These are phyloP conservation scores for Macaranga tanarius DNA, from an alignment of 441 rosid genomes.

Conservation along the genomic window DNA sequence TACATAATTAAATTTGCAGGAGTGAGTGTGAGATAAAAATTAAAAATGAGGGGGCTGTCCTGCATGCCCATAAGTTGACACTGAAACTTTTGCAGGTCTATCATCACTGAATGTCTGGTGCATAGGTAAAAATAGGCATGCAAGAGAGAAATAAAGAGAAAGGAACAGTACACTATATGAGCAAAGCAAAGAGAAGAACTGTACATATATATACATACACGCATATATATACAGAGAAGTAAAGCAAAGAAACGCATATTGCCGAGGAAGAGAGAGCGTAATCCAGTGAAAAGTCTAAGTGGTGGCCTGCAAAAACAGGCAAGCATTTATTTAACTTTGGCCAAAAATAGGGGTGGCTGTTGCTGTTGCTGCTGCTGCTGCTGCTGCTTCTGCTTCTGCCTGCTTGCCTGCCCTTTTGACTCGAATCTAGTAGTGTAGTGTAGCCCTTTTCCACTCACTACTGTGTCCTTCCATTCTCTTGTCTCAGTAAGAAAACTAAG, in stretches of 20 bases:
- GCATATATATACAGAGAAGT: background rate
- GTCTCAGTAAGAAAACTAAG: constrained; percentile 14
- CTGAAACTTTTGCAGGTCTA: constrained; percentile 43
- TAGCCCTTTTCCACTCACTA: background rate
- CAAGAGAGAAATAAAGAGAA: background rate
- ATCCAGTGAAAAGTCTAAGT: constrained; percentile 17
- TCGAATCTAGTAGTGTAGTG: constrained; percentile 6
- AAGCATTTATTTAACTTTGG: constrained; percentile 5
- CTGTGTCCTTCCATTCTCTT: background rate
- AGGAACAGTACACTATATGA: background rate
- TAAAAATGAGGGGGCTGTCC: constrained; percentile 4
- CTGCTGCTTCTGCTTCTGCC: constrained; percentile 1
- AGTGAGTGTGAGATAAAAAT: background rate
- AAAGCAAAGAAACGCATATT: background rate
- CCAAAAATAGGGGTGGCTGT: constrained; percentile 17
- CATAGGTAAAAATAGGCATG: constrained; percentile 23
- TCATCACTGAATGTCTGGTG: constrained; percentile 36
- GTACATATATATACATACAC: background rate
- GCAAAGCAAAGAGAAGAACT: background rate
- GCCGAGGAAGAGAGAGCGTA: constrained; percentile 11
- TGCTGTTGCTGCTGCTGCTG: constrained; percentile 2
- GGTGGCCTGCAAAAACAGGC: constrained; percentile 3
- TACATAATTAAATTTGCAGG: background rate
- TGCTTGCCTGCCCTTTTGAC: constrained; percentile 10
- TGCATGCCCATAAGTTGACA: constrained; percentile 25